phyloP scores from a whole-genome alignment of 2,329 filamentous ascomycete species.

The Colletotrichum tabaci region DNA sequence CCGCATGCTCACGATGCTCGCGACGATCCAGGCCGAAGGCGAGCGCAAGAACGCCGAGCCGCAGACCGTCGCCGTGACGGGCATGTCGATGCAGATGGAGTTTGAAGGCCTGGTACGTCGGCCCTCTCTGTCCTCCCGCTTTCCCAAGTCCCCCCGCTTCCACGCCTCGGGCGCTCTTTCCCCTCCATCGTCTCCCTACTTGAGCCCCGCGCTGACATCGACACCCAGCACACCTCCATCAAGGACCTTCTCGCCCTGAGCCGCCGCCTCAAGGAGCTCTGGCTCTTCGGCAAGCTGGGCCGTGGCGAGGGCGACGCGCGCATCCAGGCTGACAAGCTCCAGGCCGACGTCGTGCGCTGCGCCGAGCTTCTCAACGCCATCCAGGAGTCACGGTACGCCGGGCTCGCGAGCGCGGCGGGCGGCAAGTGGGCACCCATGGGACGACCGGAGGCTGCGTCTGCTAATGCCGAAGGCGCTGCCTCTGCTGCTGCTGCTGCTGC shows the following conservation, averaged over 20 bases:
- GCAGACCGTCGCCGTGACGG: slow-evolving; percentile 58
- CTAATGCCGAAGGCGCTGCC: background rate
- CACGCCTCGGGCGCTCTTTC: background rate
- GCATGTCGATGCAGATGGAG: slow-evolving; percentile 62
- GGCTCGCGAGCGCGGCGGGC: slow-evolving; percentile 53
- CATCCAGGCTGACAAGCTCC: slow-evolving; percentile 55
- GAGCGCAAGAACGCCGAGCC: slow-evolving; percentile 56
- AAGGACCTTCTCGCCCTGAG: slow-evolving; percentile 62
- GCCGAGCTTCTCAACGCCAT: slow-evolving; percentile 53
- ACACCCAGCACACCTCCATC: slow-evolving; percentile 56
- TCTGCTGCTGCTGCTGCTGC: background rate
- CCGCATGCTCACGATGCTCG: slow-evolving; percentile 60
- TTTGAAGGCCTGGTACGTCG: slow-evolving; percentile 58
- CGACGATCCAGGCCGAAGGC: slow-evolving; percentile 59
- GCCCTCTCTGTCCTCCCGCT: too few species aligned
- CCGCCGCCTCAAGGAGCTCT: slow-evolving; percentile 62
- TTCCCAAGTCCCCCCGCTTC: background rate
- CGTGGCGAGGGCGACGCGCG: slow-evolving; percentile 53
- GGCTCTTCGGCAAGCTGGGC: slow-evolving; percentile 61
- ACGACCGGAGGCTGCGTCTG: slow-evolving; percentile 16
- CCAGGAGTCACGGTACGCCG: slow-evolving; percentile 53
- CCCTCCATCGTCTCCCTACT: background rate
- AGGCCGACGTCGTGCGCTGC: slow-evolving; percentile 54
- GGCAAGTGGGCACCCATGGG: slow-evolving; percentile 54
- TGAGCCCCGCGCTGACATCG: background rate